phyloP scores from a whole-genome alignment of 495 filamentous ascomycete genomes.

The Parachaetomium inaequale region DNA sequence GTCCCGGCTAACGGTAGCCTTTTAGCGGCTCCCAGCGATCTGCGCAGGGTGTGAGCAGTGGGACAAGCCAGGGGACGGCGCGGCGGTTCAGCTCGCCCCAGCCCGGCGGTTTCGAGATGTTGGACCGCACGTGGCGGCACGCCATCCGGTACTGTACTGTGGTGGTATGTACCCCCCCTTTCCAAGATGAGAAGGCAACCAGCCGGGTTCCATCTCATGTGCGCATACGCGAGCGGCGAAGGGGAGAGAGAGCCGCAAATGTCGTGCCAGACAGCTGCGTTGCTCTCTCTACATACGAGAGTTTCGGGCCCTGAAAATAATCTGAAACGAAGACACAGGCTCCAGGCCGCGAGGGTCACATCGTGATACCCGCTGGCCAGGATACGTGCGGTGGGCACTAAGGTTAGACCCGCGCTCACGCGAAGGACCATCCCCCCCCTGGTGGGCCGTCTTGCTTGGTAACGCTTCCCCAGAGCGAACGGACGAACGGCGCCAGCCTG shows the following conservation, averaged over 20 bases:
- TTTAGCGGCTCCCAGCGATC: neutral
- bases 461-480: neutral
- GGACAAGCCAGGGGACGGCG: conserved; percentile 1
- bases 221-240: neutral
- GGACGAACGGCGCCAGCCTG: neutral
- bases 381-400: conserved; percentile 3
- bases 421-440: neutral
- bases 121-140: conserved; percentile 17
- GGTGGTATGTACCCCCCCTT: too few relatives aligned
- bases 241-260: conserved; percentile 10
- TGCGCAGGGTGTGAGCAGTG: neutral
- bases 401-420: conserved; percentile 6
- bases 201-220: neutral
- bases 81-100: neutral
- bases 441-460: neutral
- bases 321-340: conserved; percentile 12
- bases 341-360: conserved; percentile 1
- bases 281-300: neutral
- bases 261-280: neutral
- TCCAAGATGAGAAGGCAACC: neutral
- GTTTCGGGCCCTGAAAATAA: conserved; percentile 8
- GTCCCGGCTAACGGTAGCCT: neutral
- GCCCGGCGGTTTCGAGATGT: conserved; percentile 2
- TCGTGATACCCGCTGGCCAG: neutral
- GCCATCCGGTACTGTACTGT: too few relatives aligned